These are phyloP conservation scores for Phytophthora pistaciae DNA, from an alignment of 352 stramenopile genomes.

Conservation along the genomic window DNA sequence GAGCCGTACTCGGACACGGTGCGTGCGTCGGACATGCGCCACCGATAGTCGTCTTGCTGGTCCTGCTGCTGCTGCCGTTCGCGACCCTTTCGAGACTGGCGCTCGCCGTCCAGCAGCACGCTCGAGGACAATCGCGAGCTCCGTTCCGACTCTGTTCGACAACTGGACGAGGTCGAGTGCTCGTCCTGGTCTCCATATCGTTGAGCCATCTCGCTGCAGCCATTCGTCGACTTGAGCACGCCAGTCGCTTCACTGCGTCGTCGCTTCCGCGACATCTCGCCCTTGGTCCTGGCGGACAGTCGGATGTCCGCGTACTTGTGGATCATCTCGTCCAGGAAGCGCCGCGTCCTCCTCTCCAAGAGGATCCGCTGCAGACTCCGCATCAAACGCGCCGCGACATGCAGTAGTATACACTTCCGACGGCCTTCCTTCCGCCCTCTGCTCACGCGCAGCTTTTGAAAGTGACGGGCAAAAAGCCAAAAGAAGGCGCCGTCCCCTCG, in stretches of 20 bases:
- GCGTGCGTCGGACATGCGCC: slow-evolving; percentile 23
- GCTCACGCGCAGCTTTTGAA: slow-evolving; percentile 21
- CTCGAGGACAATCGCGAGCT: slow-evolving; percentile 25
- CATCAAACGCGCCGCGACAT: slow-evolving; percentile 37
- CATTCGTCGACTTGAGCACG: slow-evolving; percentile 14
- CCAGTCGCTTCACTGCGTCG: slow-evolving; percentile 20
- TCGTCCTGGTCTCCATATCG: slow-evolving; percentile 10
- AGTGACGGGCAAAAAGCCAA: slow-evolving; percentile 16
- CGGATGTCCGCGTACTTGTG: slow-evolving; percentile 44
- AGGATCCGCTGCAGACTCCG: slow-evolving; percentile 39
- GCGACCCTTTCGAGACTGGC: slow-evolving; percentile 16
- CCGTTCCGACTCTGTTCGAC: slow-evolving; percentile 34
- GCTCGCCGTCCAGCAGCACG: slow-evolving; percentile 18
- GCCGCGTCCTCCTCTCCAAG: slow-evolving; percentile 39
- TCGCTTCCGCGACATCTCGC: slow-evolving; percentile 27
- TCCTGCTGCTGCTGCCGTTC: slow-evolving; percentile 10
- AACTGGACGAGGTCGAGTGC: slow-evolving; percentile 31
- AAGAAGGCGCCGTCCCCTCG: not conserved
- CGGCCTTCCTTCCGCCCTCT: not conserved
- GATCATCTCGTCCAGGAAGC: slow-evolving; percentile 45
- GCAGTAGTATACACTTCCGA: slow-evolving; percentile 29
- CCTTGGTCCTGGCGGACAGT: slow-evolving; percentile 18
- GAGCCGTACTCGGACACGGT: slow-evolving; percentile 30
- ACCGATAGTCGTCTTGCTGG: slow-evolving; percentile 28
- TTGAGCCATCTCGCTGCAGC: slow-evolving; percentile 2